Base-by-base conservation (phyloP, 495 filamentous ascomycete genomes). In the Glonium stellatum region DNA sequence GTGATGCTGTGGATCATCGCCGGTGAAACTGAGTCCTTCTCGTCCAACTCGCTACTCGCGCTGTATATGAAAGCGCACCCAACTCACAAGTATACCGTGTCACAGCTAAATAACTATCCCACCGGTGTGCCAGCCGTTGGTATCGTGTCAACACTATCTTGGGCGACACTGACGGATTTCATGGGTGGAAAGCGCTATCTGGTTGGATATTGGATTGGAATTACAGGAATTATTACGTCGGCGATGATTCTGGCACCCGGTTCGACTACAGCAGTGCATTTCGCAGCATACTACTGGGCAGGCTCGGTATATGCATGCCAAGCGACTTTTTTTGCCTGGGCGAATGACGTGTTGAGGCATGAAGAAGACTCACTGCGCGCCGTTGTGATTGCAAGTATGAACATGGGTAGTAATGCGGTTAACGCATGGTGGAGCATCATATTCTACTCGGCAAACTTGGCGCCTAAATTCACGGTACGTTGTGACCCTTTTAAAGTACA, bases 331-430 rank as follows among this genome's bases (percentile, higher is more conserved):
- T 83, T 82, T 52, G 80, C 81, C 0, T 83, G 81, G 81, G 80
- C 80, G n/a, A 84, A 83, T 53, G 81, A 84, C 65, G 73, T 76
- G 11, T 72, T 82, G 69, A 69, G 78, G 4, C 76, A 83, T 64
- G 91, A 96, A 56, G 92, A 96, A 66, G 91, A 97, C 67, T 87
- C 90, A 11, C 76, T 96, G 58, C 82, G 89, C 47, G 92, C 93
- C 2, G 95, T 97, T 70, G 82, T 95, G 23, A 80, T 97, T 62
- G 95, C 93, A 5, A 85, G 91, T 13, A 95, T 91, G 70, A 91
- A 84, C 60, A 71, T 80, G 67, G 75, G 78, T 5, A 79, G 75
- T 52, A 81, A 81, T 64, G 78, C 78, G 1, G 70, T 84, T 2
- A 79, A 81, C 59, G 78, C 79, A 1, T 84, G 79, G 79, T 87